Evolutionary conservation across 306 rosid genomes (phyloP).

Genomic region (Trifolium repens): DNA sequence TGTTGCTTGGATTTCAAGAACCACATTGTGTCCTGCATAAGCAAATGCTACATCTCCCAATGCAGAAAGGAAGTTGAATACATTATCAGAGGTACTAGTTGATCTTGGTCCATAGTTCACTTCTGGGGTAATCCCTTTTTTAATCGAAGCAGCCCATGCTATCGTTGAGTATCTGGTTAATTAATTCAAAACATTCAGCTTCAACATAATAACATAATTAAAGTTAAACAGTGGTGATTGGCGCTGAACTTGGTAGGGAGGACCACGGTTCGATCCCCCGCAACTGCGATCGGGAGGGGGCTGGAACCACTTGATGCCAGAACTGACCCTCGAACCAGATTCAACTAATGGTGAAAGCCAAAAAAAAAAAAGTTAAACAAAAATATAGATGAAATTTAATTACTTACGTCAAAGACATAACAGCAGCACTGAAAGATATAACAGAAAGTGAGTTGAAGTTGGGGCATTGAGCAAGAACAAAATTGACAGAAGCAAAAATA

Average conservation of each 20-base stretch:
- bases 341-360: too few relatives aligned
- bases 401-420: constrained; percentile 70
- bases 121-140: constrained; percentile 49
- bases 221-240: not conserved
- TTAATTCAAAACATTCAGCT: not conserved
- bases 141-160: constrained; percentile 65
- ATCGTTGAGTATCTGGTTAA: constrained; percentile 74
- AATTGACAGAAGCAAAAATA: constrained; percentile 64
- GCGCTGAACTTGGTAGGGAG: too few relatives aligned
- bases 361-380: not conserved
- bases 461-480: constrained; percentile 73
- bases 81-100: not conserved
- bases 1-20: constrained; percentile 91
- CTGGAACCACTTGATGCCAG: too few relatives aligned
- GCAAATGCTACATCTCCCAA: constrained; percentile 94
- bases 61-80: constrained; percentile 60
- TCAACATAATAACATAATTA: not conserved
- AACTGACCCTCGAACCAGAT: too few relatives aligned
- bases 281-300: too few relatives aligned
- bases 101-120: constrained; percentile 48
- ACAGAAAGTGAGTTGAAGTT: constrained; percentile 71
- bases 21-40: constrained; percentile 89
- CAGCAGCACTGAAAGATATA: constrained; percentile 69
- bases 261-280: too few relatives aligned
- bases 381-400: too few relatives aligned